Conservation (phyloP, 352 stramenopile genomes). For the Phytophthora macrochlamydospora region DNA sequence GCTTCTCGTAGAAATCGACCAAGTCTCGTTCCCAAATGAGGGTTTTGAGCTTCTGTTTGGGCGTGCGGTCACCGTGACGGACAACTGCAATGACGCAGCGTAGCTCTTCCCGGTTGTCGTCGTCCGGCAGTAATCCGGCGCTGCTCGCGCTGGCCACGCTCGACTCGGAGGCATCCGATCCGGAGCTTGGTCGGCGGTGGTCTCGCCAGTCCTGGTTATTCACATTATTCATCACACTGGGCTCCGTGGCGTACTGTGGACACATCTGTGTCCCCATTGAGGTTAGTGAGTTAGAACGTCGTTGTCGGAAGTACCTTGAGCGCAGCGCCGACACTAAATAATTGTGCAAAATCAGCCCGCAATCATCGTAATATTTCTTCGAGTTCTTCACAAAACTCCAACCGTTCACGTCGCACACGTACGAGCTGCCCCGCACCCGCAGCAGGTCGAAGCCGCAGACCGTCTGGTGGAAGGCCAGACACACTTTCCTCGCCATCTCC, state of each 20-base stretch:
- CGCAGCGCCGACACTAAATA: slow-evolving; percentile 84
- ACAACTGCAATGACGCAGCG: slow-evolving; percentile 99
- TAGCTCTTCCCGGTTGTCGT: slow-evolving; percentile 95
- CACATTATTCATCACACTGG: slow-evolving; percentile 28
- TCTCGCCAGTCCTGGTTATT: slow-evolving; percentile 31
- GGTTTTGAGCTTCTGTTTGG: slow-evolving; percentile 99
- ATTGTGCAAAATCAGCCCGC: slow-evolving; percentile 94
- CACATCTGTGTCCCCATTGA: slow-evolving; percentile 65
- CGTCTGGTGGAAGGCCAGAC: slow-evolving; percentile 97
- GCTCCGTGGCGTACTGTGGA: slow-evolving; percentile 79
- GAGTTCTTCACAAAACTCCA: slow-evolving; percentile 99
- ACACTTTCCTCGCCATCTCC: slow-evolving; percentile 96
- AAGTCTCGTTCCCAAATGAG: slow-evolving; percentile 88
- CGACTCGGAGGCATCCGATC: slow-evolving; percentile 71
- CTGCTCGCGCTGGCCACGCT: slow-evolving; percentile 70
- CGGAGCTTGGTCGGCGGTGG: slow-evolving; percentile 59
- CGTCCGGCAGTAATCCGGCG: slow-evolving; percentile 40
- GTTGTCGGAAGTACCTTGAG: slow-evolving; percentile 79
- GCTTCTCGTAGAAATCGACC: slow-evolving; percentile 82
- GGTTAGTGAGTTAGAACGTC: slow-evolving; percentile 57
- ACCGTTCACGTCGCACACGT: slow-evolving; percentile 99
- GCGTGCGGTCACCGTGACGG: slow-evolving; percentile 98
- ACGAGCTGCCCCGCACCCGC: slow-evolving; percentile 91
- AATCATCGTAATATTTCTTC: slow-evolving; percentile 99
- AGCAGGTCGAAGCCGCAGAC: slow-evolving; percentile 99